Evolutionary conservation across 768 basidiomycete species (phyloP).

Genomic region (Naganishia randhawae): DNA sequence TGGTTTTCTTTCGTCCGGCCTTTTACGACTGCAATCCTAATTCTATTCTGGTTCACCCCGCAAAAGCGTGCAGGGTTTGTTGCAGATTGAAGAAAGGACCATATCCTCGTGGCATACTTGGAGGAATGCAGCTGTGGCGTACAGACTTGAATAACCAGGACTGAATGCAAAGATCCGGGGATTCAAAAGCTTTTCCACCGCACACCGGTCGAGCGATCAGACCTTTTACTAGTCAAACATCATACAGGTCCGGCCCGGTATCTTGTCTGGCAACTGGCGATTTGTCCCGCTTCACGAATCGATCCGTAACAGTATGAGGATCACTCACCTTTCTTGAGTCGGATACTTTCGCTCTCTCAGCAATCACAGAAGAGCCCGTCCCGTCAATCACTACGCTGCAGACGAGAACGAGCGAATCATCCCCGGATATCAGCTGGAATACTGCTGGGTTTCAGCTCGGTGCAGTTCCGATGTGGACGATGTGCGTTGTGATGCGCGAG

Average conservation of each 20-base stretch:
- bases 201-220: slow-evolving; percentile 8
- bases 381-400: background rate
- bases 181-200: background rate
- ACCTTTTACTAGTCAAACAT: slow-evolving; percentile 24
- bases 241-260: background rate
- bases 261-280: slow-evolving; percentile 4
- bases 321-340: background rate
- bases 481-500: background rate
- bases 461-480: background rate
- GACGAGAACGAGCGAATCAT: background rate
- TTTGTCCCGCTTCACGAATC: background rate
- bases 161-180: background rate
- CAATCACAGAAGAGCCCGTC: background rate
- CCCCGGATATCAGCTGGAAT: background rate
- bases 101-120: slow-evolving; percentile 20
- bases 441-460: background rate
- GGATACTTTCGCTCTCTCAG: background rate
- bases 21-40: slow-evolving; percentile 14
- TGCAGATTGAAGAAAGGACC: background rate
- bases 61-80: background rate
- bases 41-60: background rate
- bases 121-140: slow-evolving; percentile 24
- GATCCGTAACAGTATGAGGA: background rate
- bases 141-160: slow-evolving; percentile 5
- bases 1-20: slow-evolving; percentile 17